phyloP scores from a whole-genome alignment of 345 rosid genomes.

The Hypericum perforatum region DNA sequence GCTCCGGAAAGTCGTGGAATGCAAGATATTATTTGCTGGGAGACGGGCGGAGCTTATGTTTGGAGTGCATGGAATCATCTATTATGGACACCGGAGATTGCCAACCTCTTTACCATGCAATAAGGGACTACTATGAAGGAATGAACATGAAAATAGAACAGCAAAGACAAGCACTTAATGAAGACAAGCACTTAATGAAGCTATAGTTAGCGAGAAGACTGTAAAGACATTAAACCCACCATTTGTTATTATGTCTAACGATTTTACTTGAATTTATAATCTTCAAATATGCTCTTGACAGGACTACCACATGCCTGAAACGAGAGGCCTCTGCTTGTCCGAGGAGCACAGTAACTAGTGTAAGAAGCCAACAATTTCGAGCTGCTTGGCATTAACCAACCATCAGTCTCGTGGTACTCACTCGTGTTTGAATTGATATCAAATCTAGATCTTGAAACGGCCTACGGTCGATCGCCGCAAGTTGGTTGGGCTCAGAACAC shows the following conservation, averaged over 20 bases:
- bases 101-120: conserved; percentile 82
- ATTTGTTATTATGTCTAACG: neutral
- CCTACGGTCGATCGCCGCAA: conserved; percentile 58
- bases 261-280: neutral
- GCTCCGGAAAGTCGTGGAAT: conserved; percentile 44
- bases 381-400: no score
- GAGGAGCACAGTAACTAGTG: conserved; percentile 93
- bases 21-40: conserved; percentile 49
- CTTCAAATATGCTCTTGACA: conserved; percentile 10
- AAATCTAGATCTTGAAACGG: conserved; percentile 43
- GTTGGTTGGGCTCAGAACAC: conserved; percentile 65
- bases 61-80: conserved; percentile 94
- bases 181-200: conserved; percentile 92
- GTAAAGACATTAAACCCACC: conserved; percentile 29
- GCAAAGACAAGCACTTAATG: conserved; percentile 90
- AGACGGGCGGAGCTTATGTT: conserved; percentile 76
- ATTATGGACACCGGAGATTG: conserved; percentile 93
- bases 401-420: neutral
- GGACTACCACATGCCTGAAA: conserved; percentile 96
- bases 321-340: conserved; percentile 90
- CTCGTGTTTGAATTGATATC: neutral
- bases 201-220: conserved; percentile 74
- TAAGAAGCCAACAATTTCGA: conserved; percentile 25
- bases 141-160: conserved; percentile 84
- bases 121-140: conserved; percentile 92